These are phyloP conservation scores for Neurospora sp. DNA, from an alignment of 495 filamentous ascomycete species.

Conservation along the genomic window DNA sequence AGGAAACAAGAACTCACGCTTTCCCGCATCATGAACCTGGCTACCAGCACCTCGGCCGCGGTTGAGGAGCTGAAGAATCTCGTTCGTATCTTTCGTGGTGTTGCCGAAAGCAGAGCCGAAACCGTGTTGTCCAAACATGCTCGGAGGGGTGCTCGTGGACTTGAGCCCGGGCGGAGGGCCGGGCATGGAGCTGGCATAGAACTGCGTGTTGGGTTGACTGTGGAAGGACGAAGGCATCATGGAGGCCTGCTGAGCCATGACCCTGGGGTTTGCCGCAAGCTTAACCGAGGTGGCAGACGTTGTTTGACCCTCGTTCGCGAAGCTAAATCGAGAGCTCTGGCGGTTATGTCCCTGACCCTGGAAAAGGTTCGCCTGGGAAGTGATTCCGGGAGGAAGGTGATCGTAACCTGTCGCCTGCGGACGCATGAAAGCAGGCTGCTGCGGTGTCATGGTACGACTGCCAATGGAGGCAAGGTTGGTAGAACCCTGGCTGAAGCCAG, in stretches of 20 bases:
- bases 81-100: conserved; percentile 58
- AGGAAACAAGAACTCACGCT: conserved; percentile 89
- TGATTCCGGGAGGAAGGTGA: conserved; percentile 40
- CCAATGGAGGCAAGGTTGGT: conserved; percentile 40
- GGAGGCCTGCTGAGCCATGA: conserved; percentile 80
- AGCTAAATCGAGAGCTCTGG: conserved; percentile 81
- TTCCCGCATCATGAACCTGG: conserved; percentile 68
- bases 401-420: conserved; percentile 52
- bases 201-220: conserved; percentile 51
- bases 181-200: conserved; percentile 61
- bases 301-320: conserved; percentile 61
- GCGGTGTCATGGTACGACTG: conserved; percentile 68
- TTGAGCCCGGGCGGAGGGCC: conserved; percentile 94
- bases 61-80: conserved; percentile 72
- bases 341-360: conserved; percentile 73
- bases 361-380: conserved; percentile 45
- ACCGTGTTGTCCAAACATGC: conserved; percentile 65
- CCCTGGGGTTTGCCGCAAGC: conserved; percentile 68
- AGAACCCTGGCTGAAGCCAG: conserved; percentile 40
- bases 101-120: conserved; percentile 52
- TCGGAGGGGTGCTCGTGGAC: conserved; percentile 83
- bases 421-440: conserved; percentile 61
- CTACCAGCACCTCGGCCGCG: conserved; percentile 48
- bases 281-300: conserved; percentile 62
- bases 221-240: conserved; percentile 71